Conservation (phyloP, 2,329 filamentous ascomycete species). For the Apiospora kogelbergensis region DNA sequence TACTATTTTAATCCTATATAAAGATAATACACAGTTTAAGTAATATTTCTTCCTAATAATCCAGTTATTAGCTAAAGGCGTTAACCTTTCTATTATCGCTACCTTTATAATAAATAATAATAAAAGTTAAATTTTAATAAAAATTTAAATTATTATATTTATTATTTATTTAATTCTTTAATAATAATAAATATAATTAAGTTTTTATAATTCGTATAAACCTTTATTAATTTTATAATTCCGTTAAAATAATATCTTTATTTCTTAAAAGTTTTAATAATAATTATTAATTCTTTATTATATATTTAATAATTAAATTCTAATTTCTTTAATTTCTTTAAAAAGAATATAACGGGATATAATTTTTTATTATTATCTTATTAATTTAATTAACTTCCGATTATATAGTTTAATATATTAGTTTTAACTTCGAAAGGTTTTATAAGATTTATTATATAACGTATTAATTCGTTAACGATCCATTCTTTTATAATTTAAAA, state of each 20-base stretch:
- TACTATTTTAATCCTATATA: background rate
- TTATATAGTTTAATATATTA: slow-evolving; percentile 16
- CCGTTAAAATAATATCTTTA: slow-evolving; percentile 22
- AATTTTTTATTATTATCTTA: slow-evolving; percentile 11
- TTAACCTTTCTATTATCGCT: background rate
- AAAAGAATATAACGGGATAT: slow-evolving; percentile 18
- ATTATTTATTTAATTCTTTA: too few species aligned
- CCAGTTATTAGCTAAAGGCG: background rate
- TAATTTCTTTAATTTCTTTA: slow-evolving; percentile 16
- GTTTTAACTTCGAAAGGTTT: slow-evolving; percentile 11
- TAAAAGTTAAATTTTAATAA: too few species aligned
- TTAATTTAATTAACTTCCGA: slow-evolving; percentile 11
- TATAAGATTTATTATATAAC: slow-evolving; percentile 7
- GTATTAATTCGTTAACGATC: too few species aligned
- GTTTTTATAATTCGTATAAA: slow-evolving; percentile 7
- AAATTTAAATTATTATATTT: too few species aligned
- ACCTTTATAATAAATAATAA: slow-evolving; percentile 11
- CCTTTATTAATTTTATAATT: slow-evolving; percentile 13
- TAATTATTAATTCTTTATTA: slow-evolving; percentile 33
- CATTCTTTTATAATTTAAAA: too few species aligned
- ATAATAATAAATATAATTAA: too few species aligned
- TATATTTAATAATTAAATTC: slow-evolving; percentile 33
- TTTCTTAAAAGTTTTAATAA: slow-evolving; percentile 25
- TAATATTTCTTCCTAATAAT: background rate
- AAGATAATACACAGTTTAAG: background rate